phyloP scores from a whole-genome alignment of 352 stramenopile species.

The Phytophthora podocarpi region DNA sequence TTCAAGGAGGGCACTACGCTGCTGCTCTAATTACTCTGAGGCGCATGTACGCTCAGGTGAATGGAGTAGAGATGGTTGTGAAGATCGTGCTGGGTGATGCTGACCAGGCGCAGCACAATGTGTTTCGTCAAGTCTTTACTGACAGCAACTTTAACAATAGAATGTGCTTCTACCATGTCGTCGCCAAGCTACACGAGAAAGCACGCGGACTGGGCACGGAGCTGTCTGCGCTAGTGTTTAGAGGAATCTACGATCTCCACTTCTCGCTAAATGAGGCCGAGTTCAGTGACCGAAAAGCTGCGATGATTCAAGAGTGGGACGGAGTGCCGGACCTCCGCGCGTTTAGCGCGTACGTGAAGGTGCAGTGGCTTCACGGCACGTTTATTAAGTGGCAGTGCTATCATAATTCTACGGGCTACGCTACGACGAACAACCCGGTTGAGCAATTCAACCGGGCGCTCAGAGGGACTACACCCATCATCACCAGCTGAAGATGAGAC shows the following conservation, averaged over 20 bases:
- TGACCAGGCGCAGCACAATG: background rate
- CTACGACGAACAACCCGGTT: too few relatives aligned
- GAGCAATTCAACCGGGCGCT: background rate
- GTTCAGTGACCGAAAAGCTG: background rate
- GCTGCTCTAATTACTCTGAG: background rate
- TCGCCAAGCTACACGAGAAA: conserved; percentile 25
- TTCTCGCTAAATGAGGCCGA: background rate
- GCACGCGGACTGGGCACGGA: background rate
- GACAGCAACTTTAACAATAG: conserved; percentile 2
- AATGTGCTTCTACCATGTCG: conserved; percentile 43
- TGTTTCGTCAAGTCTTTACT: background rate
- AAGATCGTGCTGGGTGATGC: background rate
- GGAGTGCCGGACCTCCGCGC: background rate
- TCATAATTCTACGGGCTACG: too few relatives aligned
- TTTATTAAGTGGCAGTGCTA: background rate
- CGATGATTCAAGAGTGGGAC: background rate
- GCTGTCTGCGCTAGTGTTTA: background rate
- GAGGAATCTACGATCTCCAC: conserved; percentile 27
- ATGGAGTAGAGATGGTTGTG: background rate
- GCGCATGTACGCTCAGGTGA: background rate
- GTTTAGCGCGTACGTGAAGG: background rate
- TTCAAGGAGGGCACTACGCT: background rate
- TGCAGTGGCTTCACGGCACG: background rate
- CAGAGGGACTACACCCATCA: background rate
- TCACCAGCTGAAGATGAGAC: background rate